Evolutionary conservation across 2,329 filamentous ascomycete genomes (phyloP).

Genomic region (Penicillium fuscoglaucum): DNA sequence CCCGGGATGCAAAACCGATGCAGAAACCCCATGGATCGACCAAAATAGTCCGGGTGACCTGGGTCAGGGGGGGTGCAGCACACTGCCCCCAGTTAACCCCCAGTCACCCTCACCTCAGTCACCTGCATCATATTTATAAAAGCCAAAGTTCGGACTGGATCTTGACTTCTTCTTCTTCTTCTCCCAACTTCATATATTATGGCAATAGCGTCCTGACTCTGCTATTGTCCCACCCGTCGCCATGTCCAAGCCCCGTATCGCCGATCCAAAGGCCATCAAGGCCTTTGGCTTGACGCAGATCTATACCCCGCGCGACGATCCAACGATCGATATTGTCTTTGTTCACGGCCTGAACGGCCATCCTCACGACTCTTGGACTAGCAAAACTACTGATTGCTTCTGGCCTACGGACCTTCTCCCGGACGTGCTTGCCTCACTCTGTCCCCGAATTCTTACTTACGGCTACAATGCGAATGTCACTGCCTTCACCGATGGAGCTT

Average conservation of each 20-base stretch:
- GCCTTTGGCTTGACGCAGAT: conserved; percentile 46
- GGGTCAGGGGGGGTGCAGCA: conserved; percentile 8
- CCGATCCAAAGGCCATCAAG: conserved; percentile 29
- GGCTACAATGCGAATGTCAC: conserved; percentile 70
- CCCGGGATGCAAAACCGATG: background rate
- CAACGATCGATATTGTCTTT: conserved; percentile 60
- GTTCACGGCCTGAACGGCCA: conserved; percentile 70
- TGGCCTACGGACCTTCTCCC: conserved; percentile 72
- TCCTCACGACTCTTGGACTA: conserved; percentile 63
- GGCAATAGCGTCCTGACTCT: conserved; percentile 9
- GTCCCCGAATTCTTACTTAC: conserved; percentile 68
- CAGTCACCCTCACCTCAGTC: background rate
- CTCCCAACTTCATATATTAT: background rate
- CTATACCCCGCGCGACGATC: conserved; percentile 38
- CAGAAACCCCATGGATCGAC: conserved; percentile 6
- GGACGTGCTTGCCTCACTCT: conserved; percentile 55
- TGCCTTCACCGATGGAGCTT: conserved; percentile 53
- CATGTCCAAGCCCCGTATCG: conserved; percentile 25
- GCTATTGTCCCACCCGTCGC: background rate
- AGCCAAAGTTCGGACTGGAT: background rate
- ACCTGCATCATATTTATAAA: conserved; percentile 16
- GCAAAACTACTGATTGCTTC: conserved; percentile 55
- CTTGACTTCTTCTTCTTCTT: background rate
- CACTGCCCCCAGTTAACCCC: conserved; percentile 1
- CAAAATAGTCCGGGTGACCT: conserved; percentile 7